Conservation (phyloP, 2,329 filamentous ascomycete species). For the Microascus cirrosus region DNA sequence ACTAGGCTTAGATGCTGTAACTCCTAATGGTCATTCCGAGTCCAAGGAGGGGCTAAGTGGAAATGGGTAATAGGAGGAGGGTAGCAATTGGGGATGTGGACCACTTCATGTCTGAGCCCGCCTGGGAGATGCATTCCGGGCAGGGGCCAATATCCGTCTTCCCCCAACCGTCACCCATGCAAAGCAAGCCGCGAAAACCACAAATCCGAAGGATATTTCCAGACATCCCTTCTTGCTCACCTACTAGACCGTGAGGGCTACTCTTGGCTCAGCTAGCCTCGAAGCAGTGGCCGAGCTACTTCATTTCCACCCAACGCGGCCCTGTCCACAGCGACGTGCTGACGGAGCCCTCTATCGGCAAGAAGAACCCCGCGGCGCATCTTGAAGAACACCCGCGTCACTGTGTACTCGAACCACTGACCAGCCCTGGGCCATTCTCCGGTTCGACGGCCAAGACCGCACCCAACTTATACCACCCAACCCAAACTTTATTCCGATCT, state of each 20-base stretch:
- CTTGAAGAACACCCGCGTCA: not conserved
- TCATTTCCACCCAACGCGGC: not conserved
- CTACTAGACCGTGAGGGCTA: not conserved
- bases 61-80: not conserved
- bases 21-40: no score
- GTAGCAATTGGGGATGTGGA: not conserved
- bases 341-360: not conserved
- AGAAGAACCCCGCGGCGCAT: not conserved
- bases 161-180: no score
- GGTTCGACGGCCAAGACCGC: not conserved
- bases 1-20: no score
- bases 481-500: not conserved
- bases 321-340: not conserved
- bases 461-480: not conserved
- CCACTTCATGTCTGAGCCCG: not conserved
- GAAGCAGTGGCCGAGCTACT: not conserved
- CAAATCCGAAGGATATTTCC: not conserved
- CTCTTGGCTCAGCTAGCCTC: not conserved
- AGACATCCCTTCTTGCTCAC: not conserved
- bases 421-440: not conserved
- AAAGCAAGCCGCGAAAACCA: no score
- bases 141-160: not conserved
- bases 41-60: not conserved
- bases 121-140: no score
- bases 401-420: not conserved